Percentiles rank a stretch among this genome's conserved stretches.
Evolutionary conservation across 768 basidiomycete species (phyloP).

Genomic region (Mycena vitilis): DNA sequence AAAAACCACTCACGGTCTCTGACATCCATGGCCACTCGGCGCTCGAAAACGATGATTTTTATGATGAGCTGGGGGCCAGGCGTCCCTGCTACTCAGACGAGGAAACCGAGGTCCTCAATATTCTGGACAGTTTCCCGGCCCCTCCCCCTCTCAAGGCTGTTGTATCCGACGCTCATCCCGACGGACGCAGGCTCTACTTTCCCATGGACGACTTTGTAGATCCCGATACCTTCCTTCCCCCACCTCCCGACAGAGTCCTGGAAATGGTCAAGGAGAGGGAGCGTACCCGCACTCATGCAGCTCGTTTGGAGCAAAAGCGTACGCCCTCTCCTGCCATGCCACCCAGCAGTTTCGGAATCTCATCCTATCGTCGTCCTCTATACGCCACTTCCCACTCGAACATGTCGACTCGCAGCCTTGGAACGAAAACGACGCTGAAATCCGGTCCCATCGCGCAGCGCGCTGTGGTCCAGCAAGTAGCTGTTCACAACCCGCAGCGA

Average conservation of each 20-base stretch:
- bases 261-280: slow-evolving; percentile 17
- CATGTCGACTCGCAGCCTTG: slow-evolving; percentile 26
- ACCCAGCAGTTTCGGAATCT: neutral
- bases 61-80: slow-evolving; percentile 12
- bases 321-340: slow-evolving; percentile 3
- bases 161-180: neutral
- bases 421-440: slow-evolving; percentile 6
- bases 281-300: slow-evolving; percentile 11
- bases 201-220: slow-evolving; percentile 5
- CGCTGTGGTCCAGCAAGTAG: slow-evolving; percentile 7
- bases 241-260: slow-evolving; percentile 25
- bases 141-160: slow-evolving; percentile 19
- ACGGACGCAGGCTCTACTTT: slow-evolving; percentile 20
- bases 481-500: neutral
- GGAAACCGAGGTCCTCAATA: neutral
- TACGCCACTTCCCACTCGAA: slow-evolving; percentile 20
- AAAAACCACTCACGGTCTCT: slow-evolving; percentile 24
- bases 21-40: slow-evolving; percentile 29
- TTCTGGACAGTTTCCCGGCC: slow-evolving; percentile 21
- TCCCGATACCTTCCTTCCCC: slow-evolving; percentile 23
- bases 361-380: slow-evolving; percentile 19
- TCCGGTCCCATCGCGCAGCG: slow-evolving; percentile 11
- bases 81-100: neutral
- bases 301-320: slow-evolving; percentile 19
- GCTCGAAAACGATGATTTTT: neutral